phyloP scores from a whole-genome alignment of 805 yeast species.

The Lipomyces sp. region DNA sequence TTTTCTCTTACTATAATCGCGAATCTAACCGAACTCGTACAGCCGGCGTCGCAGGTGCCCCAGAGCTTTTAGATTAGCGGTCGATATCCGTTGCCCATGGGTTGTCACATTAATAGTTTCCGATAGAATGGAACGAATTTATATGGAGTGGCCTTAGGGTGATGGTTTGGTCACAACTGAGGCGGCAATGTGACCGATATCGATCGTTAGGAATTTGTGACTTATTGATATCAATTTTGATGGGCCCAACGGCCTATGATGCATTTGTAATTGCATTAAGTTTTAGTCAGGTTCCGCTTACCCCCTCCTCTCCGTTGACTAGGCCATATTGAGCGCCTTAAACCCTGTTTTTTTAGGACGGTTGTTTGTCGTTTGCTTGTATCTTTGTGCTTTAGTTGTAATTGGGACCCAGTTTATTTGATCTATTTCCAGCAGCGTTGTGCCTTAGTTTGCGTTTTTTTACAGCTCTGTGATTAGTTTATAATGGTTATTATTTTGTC shows the following conservation, averaged over 20 bases:
- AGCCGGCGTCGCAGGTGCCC: conserved; percentile 40
- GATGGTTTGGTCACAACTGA: background rate
- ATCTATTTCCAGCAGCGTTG: too few species aligned
- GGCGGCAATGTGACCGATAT: background rate
- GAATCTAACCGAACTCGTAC: background rate
- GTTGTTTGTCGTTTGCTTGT: too few species aligned
- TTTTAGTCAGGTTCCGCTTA: background rate
- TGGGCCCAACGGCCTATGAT: background rate
- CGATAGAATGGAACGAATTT: background rate
- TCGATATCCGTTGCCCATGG: background rate
- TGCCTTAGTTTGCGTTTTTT: too few species aligned
- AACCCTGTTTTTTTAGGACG: too few species aligned
- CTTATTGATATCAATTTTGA: background rate
- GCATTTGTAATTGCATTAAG: background rate
- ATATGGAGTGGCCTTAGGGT: background rate
- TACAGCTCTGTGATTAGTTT: too few species aligned
- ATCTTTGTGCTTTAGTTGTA: too few species aligned
- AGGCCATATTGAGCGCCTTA: too few species aligned
- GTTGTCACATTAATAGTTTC: background rate
- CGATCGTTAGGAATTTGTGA: background rate
- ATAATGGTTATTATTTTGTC: too few species aligned
- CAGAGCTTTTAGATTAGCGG: conserved; percentile 36
- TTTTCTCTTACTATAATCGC: background rate
- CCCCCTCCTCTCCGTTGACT: too few species aligned
- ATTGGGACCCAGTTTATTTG: too few species aligned